Evolutionary conservation across 345 rosid species (phyloP).

Genomic region (Lumnitzera racemosa): DNA sequence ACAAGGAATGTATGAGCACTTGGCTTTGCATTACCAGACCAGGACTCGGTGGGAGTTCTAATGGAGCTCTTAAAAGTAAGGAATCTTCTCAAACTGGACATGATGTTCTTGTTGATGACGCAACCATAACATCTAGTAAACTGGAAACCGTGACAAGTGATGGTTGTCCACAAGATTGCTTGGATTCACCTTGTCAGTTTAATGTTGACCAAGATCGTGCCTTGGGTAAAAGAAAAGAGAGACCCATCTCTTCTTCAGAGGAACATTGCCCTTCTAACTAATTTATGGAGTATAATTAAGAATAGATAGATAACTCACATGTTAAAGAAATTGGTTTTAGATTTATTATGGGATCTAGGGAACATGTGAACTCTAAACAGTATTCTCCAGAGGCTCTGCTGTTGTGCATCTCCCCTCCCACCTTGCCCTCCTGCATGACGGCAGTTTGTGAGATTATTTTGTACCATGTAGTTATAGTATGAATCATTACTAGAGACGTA

Average conservation of each 20-base stretch:
- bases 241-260: conserved; percentile 16
- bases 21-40: conserved; percentile 65
- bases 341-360: too few species aligned
- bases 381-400: too few species aligned
- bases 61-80: conserved; percentile 10
- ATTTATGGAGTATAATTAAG: too few species aligned
- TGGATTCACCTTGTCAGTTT: conserved; percentile 4
- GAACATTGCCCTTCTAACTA: too few species aligned
- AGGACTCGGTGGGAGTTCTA: conserved; percentile 10
- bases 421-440: too few species aligned
- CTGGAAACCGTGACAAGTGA: neutral
- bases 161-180: conserved; percentile 4
- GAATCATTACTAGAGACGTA: too few species aligned
- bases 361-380: too few species aligned
- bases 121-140: conserved; percentile 3
- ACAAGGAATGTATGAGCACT: conserved; percentile 25
- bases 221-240: conserved; percentile 32
- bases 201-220: conserved; percentile 6
- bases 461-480: too few species aligned
- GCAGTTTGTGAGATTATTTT: too few species aligned
- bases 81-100: conserved; percentile 15
- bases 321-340: too few species aligned
- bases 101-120: conserved; percentile 1
- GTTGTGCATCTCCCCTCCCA: too few species aligned
- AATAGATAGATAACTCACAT: too few species aligned